Base-by-base conservation (phyloP, 1,284 basidiomycete species). In the Coniferiporia sulphurascens region DNA sequence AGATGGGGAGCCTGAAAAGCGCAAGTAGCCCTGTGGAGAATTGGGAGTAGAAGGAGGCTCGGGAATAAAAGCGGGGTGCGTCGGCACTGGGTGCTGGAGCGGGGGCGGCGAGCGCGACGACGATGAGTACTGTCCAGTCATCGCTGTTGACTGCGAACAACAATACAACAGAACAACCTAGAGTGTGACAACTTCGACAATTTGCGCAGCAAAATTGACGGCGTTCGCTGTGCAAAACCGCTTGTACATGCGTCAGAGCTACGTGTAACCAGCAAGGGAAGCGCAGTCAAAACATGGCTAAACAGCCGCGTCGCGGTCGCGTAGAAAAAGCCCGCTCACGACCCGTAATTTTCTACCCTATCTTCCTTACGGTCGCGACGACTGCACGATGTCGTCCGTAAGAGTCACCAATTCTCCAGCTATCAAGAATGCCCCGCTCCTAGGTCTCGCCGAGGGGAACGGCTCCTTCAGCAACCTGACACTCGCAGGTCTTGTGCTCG, bases 71-170 rank as follows among this genome's bases (percentile, higher is more conserved):
- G 89, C 87, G 3, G 91, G 91, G 67, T 95, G 92, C 0, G 93
- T 94, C 0, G 93, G 93, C 4, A 94, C 91, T 1, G 93, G 92
- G 70, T 95, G 92, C 61, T 91, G 87, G 1, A 95, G 80, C 0
- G 90, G 91, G 2, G 91, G 89, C 0, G 91, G 91, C 0, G 90
- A 91, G 55, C 77, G 74, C 12, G 77, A 80, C 61, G 65, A 17
- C 1, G 57, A 49, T 7, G 53, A 50, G 52, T 59, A 62, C 13
- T 52, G 57, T 66, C 72, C 74, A 48, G 73, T 66, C 76, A 80
- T 78, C 10, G 13, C 45, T n/a, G 43, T 41, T 15, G 7, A 41
- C 38, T 12, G 9, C 15, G 9, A 15, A 27, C 32, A 27, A 19
- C 9, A 17, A 44, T 2, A 27, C 27, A 27, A 27, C 27, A 27